Evolutionary conservation across 2,329 filamentous ascomycete species (phyloP), one percentile per base, ranked within the genome.

Genomic region (Fusarium metavorans): DNA sequence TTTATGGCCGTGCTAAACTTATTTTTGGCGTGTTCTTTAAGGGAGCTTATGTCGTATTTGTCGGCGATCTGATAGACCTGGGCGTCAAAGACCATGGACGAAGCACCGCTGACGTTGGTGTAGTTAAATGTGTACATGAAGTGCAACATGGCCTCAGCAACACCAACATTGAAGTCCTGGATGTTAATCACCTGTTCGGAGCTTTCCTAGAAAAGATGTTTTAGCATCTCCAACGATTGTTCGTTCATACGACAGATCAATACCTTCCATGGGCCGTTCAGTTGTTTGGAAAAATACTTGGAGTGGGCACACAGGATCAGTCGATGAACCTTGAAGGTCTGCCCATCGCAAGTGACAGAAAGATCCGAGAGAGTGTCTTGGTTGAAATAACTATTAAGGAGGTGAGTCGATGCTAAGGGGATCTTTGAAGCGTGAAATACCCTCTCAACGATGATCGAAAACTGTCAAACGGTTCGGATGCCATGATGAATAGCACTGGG

Each of bases 41-140:
- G 67, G 2, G 58, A 39, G 0, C 2, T 1, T 2, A 72, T n/a
- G 3, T 27, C 59, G 18, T 72, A 72, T 5, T 70, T 72, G 0
- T 71, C 63, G 2, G 63, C 54, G 1, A 72, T 61, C 23, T 72
- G 67, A 5, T 72, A 71, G 5, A 71, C 34, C 2, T 64, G 27
- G 3, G 67, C 70, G 3, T 72, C 14, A 7, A 67, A 72, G 6
- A 60, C n/a, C 70, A 72, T 70, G 2, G 18, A 7, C 1, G 67
- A 58, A 3, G 5, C n/a, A 0, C 5, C 39, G 2, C 30, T 27
- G 0, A 2, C 10, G 5, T 58, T 32, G 10, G 0, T 27, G 25
- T 72, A 71, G 25, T 70, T 25, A 5, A 70, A 71, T 2, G 18
- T 18, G 10, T 72, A 72, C 45, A 67, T 39, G 25, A 70, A 72